A percentile compares a stretch with the other conserved stretches of the same genome.
Evolutionary conservation across 768 basidiomycete genomes (phyloP).

Genomic region (Mycena galopus): DNA sequence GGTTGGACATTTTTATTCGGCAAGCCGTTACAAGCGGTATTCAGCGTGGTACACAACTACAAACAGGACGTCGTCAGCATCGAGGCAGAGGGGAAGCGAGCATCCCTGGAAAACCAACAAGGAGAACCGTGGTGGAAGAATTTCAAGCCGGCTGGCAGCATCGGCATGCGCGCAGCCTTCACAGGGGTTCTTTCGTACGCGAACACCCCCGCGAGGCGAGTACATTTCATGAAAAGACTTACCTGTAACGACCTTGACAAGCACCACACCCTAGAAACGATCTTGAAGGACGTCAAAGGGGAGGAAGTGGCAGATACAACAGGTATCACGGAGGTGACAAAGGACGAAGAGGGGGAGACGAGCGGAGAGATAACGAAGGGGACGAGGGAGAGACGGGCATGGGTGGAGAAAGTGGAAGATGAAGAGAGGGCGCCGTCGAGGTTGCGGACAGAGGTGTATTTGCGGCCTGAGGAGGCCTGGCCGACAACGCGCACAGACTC

Average conservation of each 20-base stretch:
- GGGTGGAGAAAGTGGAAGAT: too few species aligned
- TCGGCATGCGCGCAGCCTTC: background rate
- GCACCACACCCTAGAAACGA: background rate
- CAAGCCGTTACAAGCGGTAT: conserved; percentile 33
- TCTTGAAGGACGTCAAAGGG: background rate
- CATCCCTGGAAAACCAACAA: background rate
- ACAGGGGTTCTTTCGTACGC: background rate
- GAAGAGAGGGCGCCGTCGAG: too few species aligned
- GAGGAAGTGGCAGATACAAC: background rate
- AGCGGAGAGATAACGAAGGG: background rate
- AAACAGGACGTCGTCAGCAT: background rate
- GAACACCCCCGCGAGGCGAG: too few species aligned
- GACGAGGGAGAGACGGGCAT: too few species aligned
- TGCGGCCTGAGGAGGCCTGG: too few species aligned
- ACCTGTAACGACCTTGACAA: background rate
- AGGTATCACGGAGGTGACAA: background rate
- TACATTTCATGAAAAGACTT: too few species aligned
- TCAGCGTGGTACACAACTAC: conserved; percentile 29
- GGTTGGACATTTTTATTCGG: conserved; percentile 34
- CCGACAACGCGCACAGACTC: too few species aligned
- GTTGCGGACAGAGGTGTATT: too few species aligned
- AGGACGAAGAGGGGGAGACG: background rate
- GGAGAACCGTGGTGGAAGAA: background rate
- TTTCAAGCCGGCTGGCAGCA: too few species aligned
- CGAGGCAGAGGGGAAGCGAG: background rate